Evolutionary conservation across 108 stramenopile genomes (phyloP), one percentile per base, ranked within the genome.

Genomic region (Pseudonitzschia multiseries): DNA sequence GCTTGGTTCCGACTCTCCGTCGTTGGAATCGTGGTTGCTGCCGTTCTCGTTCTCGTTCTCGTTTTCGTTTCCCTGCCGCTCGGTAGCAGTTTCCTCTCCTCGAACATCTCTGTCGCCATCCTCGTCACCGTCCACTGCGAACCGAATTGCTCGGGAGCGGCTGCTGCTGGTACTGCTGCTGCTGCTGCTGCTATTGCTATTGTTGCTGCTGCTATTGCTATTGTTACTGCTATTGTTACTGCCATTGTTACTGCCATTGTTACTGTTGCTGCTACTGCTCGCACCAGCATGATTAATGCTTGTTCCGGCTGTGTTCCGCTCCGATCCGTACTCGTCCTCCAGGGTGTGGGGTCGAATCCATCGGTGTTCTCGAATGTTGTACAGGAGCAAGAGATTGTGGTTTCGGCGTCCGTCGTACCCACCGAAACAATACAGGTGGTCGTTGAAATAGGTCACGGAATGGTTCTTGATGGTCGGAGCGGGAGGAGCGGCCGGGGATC

Each of bases 401-500:
- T 96, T 96, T 51, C 88, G 76, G 2, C 93, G 69, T 4, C 97
- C 97, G 71, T 97, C 96, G 79, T 97, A 97, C 8, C 97, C 97
- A 22, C 94, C 97, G 68, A 97, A 97, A 53, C 94, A 91, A 73
- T 93, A 93, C 54, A 97, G 71, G 61, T 83, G 83, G 43, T 84
- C 85, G 42, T 77, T 70, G 71, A 93, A 88, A 56, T 87, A 80
- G 22, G 94, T 93, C 13, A 96, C 94, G 33, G 81, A 81, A 68
- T 93, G 92, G 52, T 93, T 93, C 67, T 93, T 93, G 53, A 93
- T 90, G n/a, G 86, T 86, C 0, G 89, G 92, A 56, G 54, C 54
- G 18, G 46, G 46, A 14, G 46, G 46, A 28, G 87, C 74, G 18
- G 53, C 68, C 18, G 60, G 56, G 33, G 21, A 26, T 59, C 57